Conservation (phyloP, 305 asterid genomes). For the Coffea humblotiana region DNA sequence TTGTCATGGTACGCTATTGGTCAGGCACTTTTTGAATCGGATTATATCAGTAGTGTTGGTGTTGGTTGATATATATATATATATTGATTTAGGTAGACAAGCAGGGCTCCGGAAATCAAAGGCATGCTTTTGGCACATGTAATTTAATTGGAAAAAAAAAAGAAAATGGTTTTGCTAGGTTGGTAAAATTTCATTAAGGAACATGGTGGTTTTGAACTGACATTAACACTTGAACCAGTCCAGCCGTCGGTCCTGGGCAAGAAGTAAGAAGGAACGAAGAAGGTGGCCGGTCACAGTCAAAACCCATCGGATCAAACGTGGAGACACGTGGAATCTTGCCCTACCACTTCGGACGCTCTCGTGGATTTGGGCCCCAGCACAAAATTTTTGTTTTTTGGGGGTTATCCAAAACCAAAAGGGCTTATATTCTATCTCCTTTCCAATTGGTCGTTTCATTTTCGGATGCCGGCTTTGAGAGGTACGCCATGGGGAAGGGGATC, state of each 20-base stretch:
- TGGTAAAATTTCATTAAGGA: background rate
- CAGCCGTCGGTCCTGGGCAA: no score
- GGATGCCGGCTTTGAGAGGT: no score
- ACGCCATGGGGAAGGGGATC: no score
- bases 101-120: background rate
- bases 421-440: no score
- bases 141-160: no score
- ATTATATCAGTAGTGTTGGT: background rate
- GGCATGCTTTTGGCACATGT: background rate
- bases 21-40: background rate
- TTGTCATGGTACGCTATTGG: background rate
- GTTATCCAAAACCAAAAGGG: no score
- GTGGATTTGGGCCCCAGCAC: background rate
- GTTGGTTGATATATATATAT: no score
- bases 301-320: background rate
- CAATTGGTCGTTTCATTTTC: no score
- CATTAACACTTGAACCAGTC: no score
- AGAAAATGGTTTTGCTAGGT: background rate
- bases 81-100: no score
- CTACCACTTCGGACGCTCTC: background rate
- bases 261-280: background rate
- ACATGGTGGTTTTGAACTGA: no score
- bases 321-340: background rate
- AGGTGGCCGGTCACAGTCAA: background rate
- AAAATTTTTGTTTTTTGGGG: background rate